phyloP scores from a whole-genome alignment of 129 eudicot species.

The Chrysanthemum lavandulifolium region DNA sequence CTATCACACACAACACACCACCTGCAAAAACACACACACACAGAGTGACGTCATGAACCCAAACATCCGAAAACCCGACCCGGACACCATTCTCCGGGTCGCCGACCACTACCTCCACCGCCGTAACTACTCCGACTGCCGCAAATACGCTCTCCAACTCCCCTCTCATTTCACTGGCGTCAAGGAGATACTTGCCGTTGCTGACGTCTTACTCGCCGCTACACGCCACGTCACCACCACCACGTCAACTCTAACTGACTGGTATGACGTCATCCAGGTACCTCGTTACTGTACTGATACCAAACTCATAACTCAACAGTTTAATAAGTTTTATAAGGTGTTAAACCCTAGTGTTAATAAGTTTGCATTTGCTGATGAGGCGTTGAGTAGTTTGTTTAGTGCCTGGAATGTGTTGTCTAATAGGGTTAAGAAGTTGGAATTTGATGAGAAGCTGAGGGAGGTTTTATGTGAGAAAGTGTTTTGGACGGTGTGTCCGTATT shows the following conservation, averaged over 20 bases:
- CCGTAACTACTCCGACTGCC: slow-evolving; percentile 42
- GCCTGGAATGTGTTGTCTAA: slow-evolving; percentile 55
- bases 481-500: slow-evolving; percentile 89
- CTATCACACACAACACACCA: too few species aligned
- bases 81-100: slow-evolving; percentile 29
- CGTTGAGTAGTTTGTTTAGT: slow-evolving; percentile 33
- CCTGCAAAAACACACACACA: too few species aligned
- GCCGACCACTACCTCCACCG: slow-evolving; percentile 41
- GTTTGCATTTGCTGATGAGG: slow-evolving; percentile 47
- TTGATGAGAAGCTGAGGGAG: slow-evolving; percentile 21
- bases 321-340: slow-evolving; percentile 21
- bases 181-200: slow-evolving; percentile 44
- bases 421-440: slow-evolving; percentile 28
- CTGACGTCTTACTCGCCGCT: slow-evolving; percentile 49
- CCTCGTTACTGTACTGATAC: slow-evolving; percentile 29
- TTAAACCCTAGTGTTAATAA: slow-evolving; percentile 39
- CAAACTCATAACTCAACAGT: slow-evolving; percentile 29
- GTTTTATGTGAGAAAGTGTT: slow-evolving; percentile 25
- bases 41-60: too few species aligned
- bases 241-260: slow-evolving; percentile 16
- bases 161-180: slow-evolving; percentile 42
- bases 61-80: slow-evolving; percentile 21
- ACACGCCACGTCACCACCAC: slow-evolving; percentile 8
- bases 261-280: slow-evolving; percentile 49
- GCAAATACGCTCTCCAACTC: slow-evolving; percentile 38